These are phyloP conservation scores for Flaveria bidentis DNA, from an alignment of 129 eudicot species.

Conservation along the genomic window DNA sequence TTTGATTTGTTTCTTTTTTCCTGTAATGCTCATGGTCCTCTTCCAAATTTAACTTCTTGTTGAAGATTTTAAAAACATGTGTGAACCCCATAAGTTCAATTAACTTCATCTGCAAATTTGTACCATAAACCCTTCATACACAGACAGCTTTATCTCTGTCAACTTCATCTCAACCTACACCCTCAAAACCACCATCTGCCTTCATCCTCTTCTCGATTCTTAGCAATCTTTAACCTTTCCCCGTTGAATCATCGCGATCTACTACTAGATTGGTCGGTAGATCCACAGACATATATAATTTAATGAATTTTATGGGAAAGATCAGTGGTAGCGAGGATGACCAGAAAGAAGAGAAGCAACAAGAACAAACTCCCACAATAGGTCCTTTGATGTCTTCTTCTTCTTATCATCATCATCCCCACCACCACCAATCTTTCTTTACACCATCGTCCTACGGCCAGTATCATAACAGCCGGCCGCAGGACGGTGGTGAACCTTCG, in stretches of 20 bases:
- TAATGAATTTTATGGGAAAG: slow-evolving; percentile 44
- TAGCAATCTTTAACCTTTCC: neutral
- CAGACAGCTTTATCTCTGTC: slow-evolving; percentile 24
- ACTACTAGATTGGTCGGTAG: neutral
- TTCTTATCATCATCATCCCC: slow-evolving; percentile 16
- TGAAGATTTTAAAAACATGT: slow-evolving; percentile 21
- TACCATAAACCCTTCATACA: slow-evolving; percentile 31
- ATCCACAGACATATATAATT: neutral
- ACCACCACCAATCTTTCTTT: slow-evolving; percentile 24
- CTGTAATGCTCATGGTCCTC: slow-evolving; percentile 33
- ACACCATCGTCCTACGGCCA: slow-evolving; percentile 20
- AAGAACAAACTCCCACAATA: slow-evolving; percentile 11
- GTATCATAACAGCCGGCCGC: slow-evolving; percentile 5
- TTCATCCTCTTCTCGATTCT: neutral
- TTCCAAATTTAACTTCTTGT: slow-evolving; percentile 26
- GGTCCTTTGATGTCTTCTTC: slow-evolving; percentile 9
- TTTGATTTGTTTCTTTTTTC: slow-evolving; percentile 32
- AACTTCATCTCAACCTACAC: slow-evolving; percentile 29
- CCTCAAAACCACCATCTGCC: slow-evolving; percentile 14
- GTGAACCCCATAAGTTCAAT: slow-evolving; percentile 24
- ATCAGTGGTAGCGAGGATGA: slow-evolving; percentile 17
- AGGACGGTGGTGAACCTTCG: slow-evolving; percentile 20
- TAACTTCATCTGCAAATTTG: slow-evolving; percentile 29
- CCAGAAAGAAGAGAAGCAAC: neutral
- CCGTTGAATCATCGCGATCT: neutral